Percentiles rank a stretch among this genome's conserved stretches.
Evolutionary conservation across 495 filamentous ascomycete species (phyloP).

Genomic region (Penicillium roqueforti): DNA sequence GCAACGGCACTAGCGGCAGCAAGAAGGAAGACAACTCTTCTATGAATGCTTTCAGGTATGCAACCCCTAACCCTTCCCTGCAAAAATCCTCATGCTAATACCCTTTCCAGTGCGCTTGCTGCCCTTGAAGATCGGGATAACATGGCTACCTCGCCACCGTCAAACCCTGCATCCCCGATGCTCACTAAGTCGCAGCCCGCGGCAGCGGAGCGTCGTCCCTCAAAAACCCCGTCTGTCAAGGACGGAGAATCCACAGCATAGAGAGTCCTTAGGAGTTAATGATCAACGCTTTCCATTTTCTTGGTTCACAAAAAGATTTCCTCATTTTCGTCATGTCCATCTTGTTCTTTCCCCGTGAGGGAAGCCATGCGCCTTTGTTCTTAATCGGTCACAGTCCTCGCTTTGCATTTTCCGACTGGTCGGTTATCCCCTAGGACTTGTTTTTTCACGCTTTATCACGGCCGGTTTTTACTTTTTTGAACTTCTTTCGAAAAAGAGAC

Average conservation of each 20-base stretch:
- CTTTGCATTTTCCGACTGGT: conserved; percentile 36
- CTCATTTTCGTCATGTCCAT: conserved; percentile 20
- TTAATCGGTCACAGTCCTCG: conserved; percentile 16
- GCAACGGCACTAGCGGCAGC: conserved; percentile 73
- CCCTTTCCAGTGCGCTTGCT: conserved; percentile 51
- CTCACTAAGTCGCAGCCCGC: conserved; percentile 52
- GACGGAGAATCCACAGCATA: conserved; percentile 46
- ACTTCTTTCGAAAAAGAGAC: conserved; percentile 7
- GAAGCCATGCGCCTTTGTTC: conserved; percentile 16
- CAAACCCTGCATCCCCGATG: conserved; percentile 54
- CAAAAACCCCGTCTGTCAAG: conserved; percentile 46
- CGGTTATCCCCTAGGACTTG: conserved; percentile 22
- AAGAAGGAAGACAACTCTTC: conserved; percentile 67
- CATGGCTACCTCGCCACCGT: conserved; percentile 56
- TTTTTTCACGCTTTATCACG: conserved; percentile 11
- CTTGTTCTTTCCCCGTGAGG: conserved; percentile 15
- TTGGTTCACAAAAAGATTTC: conserved; percentile 37
- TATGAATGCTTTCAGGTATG: conserved; percentile 86
- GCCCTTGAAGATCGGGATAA: conserved; percentile 53
- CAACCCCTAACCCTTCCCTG: neutral
- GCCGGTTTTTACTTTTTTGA: neutral
- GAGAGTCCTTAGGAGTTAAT: conserved; percentile 41
- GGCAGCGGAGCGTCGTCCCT: conserved; percentile 38
- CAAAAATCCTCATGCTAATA: conserved; percentile 20
- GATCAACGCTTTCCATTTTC: conserved; percentile 42